Percentiles rank a stretch among this genome's conserved stretches.
Evolutionary conservation across 108 stramenopile species (phyloP).

Genomic region (Fistulifera pelliculosa): DNA sequence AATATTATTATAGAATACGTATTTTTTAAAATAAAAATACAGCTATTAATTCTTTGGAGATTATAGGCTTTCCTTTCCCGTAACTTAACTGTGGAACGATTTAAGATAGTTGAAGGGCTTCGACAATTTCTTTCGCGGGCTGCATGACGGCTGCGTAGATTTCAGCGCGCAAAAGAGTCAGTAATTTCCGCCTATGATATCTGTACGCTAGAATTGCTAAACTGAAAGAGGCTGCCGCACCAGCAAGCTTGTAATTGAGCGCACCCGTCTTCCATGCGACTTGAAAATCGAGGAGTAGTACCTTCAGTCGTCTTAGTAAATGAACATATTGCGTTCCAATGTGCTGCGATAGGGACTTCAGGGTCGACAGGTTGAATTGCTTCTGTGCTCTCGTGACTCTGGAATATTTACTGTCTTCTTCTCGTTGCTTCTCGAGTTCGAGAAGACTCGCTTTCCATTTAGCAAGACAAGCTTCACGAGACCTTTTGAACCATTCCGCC

Average conservation of each 20-base stretch:
- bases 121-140: background rate
- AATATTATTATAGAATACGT: background rate
- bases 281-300: background rate
- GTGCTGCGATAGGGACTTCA: too few relatives aligned
- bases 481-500: too few relatives aligned
- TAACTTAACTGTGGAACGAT: background rate
- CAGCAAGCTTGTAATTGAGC: background rate
- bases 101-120: background rate
- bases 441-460: too few relatives aligned
- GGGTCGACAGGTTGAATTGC: too few relatives aligned
- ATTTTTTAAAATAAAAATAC: background rate
- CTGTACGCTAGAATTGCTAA: background rate
- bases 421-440: too few relatives aligned
- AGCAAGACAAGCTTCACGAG: too few relatives aligned
- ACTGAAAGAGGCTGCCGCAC: background rate
- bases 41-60: too few relatives aligned
- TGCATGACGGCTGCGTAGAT: background rate
- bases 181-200: background rate
- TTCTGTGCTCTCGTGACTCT: too few relatives aligned
- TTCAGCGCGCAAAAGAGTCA: background rate
- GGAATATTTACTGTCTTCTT: too few relatives aligned
- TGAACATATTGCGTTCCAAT: too few relatives aligned
- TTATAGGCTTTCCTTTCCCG: too few relatives aligned
- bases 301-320: background rate
- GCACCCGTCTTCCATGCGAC: background rate